Percentiles rank a stretch among this genome's conserved stretches.
Conservation (phyloP, 2,329 filamentous ascomycete species). For the Arachnomyces sp. region DNA sequence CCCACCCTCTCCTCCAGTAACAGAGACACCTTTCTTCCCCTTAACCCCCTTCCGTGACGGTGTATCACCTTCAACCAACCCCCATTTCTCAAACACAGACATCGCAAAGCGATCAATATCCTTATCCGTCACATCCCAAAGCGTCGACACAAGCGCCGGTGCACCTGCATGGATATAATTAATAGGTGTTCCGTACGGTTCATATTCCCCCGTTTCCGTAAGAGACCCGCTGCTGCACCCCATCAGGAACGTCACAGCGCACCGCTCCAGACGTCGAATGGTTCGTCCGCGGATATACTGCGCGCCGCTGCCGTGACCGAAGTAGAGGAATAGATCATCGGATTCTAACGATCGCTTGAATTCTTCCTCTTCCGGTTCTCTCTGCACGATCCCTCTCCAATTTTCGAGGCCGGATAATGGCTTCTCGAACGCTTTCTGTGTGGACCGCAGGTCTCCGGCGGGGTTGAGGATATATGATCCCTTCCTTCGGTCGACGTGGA, state of each 20-base stretch:
- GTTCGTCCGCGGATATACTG: slow-evolving; percentile 87
- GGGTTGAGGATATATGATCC: slow-evolving; percentile 79
- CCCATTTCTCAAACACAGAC: slow-evolving; percentile 76
- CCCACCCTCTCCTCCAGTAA: slow-evolving; percentile 17
- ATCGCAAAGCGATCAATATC: slow-evolving; percentile 92
- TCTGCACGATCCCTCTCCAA: slow-evolving; percentile 65
- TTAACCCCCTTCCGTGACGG: slow-evolving; percentile 19
- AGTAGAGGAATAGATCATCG: slow-evolving; percentile 77
- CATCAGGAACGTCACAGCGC: slow-evolving; percentile 82
- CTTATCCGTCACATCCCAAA: slow-evolving; percentile 97
- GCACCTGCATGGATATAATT: slow-evolving; percentile 85
- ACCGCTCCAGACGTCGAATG: slow-evolving; percentile 68
- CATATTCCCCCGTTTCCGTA: slow-evolving; percentile 74
- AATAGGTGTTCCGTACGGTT: slow-evolving; percentile 82
- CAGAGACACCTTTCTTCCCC: slow-evolving; percentile 25
- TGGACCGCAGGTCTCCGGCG: slow-evolving; percentile 71
- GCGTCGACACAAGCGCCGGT: slow-evolving; percentile 79
- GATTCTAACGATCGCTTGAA: slow-evolving; percentile 61
- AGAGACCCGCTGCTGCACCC: slow-evolving; percentile 84
- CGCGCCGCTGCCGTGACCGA: slow-evolving; percentile 88
- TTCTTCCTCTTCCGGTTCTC: slow-evolving; percentile 66
- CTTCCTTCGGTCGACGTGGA: slow-evolving; percentile 43
- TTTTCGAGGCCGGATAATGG: slow-evolving; percentile 47
- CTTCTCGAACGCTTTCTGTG: slow-evolving; percentile 65
- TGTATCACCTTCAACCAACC: slow-evolving; percentile 48